Percentiles rank a stretch among this genome's conserved stretches.
These are phyloP conservation scores for Jackrogersella minutella DNA, from an alignment of 495 filamentous ascomycete species.

Conservation along the genomic window DNA sequence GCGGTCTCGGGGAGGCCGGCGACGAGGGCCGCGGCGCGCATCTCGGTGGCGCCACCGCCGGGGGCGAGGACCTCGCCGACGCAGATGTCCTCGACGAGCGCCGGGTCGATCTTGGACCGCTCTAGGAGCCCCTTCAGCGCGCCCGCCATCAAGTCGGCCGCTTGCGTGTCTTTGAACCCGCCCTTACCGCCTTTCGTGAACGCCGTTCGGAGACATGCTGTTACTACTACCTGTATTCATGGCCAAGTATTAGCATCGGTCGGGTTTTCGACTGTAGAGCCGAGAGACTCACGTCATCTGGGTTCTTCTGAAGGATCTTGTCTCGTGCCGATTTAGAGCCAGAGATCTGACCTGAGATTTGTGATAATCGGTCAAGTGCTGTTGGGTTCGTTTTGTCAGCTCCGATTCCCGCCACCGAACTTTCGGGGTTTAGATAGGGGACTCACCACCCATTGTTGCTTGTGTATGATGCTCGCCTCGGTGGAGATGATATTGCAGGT, in stretches of 20 bases:
- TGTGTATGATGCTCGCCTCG: not conserved
- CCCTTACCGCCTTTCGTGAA: slow-evolving; percentile 94
- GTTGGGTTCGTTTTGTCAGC: slow-evolving; percentile 24
- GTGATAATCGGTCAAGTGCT: slow-evolving; percentile 57
- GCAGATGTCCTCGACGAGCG: slow-evolving; percentile 86
- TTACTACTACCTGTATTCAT: slow-evolving; percentile 77
- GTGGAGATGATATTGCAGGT: not conserved
- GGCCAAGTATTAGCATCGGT: slow-evolving; percentile 18
- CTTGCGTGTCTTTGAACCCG: slow-evolving; percentile 91
- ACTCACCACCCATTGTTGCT: slow-evolving; percentile 46
- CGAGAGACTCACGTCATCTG: slow-evolving; percentile 55
- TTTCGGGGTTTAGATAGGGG: not conserved
- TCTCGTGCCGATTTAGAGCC: slow-evolving; percentile 53
- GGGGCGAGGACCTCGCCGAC: slow-evolving; percentile 92
- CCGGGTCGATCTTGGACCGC: slow-evolving; percentile 85
- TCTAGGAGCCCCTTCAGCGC: slow-evolving; percentile 81
- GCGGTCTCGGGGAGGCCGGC: slow-evolving; percentile 88
- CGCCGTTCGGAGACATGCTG: slow-evolving; percentile 88
- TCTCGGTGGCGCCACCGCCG: slow-evolving; percentile 95
- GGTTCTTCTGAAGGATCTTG: slow-evolving; percentile 59
- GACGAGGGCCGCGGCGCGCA: slow-evolving; percentile 88
- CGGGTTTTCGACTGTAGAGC: not conserved
- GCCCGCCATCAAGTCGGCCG: slow-evolving; percentile 85
- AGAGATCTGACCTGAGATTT: slow-evolving; percentile 57
- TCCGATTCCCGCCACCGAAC: not conserved